phyloP scores from a whole-genome alignment of 2,329 filamentous ascomycete species.

The Colletotrichum chlorophyti region DNA sequence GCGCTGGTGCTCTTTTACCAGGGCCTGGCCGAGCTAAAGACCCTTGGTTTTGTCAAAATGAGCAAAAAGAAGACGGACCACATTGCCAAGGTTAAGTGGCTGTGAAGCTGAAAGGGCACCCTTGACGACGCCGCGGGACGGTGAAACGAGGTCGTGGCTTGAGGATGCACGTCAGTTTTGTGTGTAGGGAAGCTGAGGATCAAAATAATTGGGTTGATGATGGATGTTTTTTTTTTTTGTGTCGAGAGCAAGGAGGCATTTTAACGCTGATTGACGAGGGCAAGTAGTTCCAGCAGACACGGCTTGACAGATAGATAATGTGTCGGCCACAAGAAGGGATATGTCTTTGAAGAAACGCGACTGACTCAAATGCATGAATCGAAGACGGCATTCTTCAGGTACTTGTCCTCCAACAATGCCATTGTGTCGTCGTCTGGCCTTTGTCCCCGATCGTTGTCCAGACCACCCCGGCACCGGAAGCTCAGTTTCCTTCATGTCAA shows the following conservation, averaged over 20 bases:
- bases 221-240: not conserved
- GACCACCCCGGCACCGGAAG: slow-evolving; percentile 15
- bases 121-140: slow-evolving; percentile 2
- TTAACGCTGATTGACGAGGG: not conserved
- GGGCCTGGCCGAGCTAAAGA: slow-evolving; percentile 82
- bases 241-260: not conserved
- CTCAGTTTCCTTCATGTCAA: not conserved
- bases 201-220: not conserved
- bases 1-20: slow-evolving; percentile 82
- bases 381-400: not conserved
- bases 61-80: slow-evolving; percentile 94
- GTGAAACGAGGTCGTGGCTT: slow-evolving; percentile 12
- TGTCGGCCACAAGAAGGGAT: not conserved
- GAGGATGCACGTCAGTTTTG: not conserved
- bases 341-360: not conserved
- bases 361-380: slow-evolving; percentile 1
- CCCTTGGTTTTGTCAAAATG: slow-evolving; percentile 85
- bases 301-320: not conserved
- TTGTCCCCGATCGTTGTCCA: slow-evolving; percentile 23
- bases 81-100: slow-evolving; percentile 86
- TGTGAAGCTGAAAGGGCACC: slow-evolving; percentile 48
- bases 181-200: no score
- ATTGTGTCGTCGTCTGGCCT: slow-evolving; percentile 10
- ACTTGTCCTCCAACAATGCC: slow-evolving; percentile 10
- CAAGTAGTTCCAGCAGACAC: not conserved